Conservation (phyloP, 2,329 filamentous ascomycete genomes). For the Colletotrichum horii region DNA sequence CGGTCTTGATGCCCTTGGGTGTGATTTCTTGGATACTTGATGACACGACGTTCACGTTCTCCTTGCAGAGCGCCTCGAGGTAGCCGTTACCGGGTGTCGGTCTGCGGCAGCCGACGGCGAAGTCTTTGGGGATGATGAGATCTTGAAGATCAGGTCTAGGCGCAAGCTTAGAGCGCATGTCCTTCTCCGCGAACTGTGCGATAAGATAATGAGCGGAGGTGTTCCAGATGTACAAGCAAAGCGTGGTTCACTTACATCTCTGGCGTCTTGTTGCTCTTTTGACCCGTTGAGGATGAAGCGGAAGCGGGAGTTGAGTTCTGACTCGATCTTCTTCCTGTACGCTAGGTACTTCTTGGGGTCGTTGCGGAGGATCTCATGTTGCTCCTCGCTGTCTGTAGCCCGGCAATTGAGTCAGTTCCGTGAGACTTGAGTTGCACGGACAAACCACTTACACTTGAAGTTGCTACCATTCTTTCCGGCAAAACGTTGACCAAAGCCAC, state of each 20-base stretch:
- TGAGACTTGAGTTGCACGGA: not conserved
- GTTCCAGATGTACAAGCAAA: not conserved
- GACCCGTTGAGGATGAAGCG: slow-evolving; percentile 57
- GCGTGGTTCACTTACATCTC: not conserved
- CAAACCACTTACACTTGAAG: slow-evolving; percentile 41
- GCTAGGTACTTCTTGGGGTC: slow-evolving; percentile 57
- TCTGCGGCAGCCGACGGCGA: slow-evolving; percentile 21
- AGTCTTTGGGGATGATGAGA: slow-evolving; percentile 44
- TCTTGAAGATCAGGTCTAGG: slow-evolving; percentile 46
- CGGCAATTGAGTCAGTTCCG: not conserved
- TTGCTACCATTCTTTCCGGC: slow-evolving; percentile 51
- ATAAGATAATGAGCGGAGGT: not conserved
- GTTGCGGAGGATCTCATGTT: slow-evolving; percentile 52
- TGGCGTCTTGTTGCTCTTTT: slow-evolving; percentile 44
- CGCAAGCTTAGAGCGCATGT: slow-evolving; percentile 47
- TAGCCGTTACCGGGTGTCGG: slow-evolving; percentile 33
- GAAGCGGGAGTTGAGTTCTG: slow-evolving; percentile 56
- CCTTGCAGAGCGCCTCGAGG: slow-evolving; percentile 29
- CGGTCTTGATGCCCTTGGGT: slow-evolving; percentile 30
- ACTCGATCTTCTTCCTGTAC: slow-evolving; percentile 54
- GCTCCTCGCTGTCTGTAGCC: slow-evolving; percentile 39
- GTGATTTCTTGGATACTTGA: slow-evolving; percentile 29
- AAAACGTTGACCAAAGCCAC: slow-evolving; percentile 50
- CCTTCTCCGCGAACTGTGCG: slow-evolving; percentile 6
- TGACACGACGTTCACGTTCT: slow-evolving; percentile 29